A percentile compares a stretch with the other conserved stretches of the same genome.
phyloP scores from a whole-genome alignment of 805 yeast species.

The Kurtzmaniella fragi region DNA sequence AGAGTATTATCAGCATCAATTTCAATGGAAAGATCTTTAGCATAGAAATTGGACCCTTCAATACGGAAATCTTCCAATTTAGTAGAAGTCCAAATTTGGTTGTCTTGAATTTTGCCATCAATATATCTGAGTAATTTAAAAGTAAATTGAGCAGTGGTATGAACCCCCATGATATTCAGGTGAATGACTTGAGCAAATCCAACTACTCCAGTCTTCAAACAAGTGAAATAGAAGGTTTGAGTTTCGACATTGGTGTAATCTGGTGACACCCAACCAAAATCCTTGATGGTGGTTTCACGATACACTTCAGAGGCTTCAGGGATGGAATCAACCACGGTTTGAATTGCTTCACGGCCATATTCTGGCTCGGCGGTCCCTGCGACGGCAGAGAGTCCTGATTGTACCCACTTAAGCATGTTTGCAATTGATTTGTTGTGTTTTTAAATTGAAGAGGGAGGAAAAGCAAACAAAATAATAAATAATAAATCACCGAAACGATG shows the following conservation, averaged over 20 bases:
- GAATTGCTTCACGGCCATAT: constrained; percentile 89
- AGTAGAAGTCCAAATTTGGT: constrained; percentile 84
- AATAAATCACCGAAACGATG: neutral
- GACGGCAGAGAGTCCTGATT: constrained; percentile 84
- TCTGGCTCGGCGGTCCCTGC: constrained; percentile 98
- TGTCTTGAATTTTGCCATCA: constrained; percentile 35
- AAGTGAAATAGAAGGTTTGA: constrained; percentile 81
- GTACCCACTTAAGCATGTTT: constrained; percentile 76
- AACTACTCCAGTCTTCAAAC: constrained; percentile 53
- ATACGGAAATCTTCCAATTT: constrained; percentile 72
- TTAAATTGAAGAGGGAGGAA: neutral
- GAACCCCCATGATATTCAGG: constrained; percentile 84
- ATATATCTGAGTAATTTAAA: constrained; percentile 66
- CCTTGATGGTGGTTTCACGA: constrained; percentile 56
- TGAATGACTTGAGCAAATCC: constrained; percentile 96
- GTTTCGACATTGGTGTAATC: constrained; percentile 90
- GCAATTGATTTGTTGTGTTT: neutral
- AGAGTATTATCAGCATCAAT: constrained; percentile 51
- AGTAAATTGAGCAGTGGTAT: constrained; percentile 90
- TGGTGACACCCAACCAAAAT: constrained; percentile 73
- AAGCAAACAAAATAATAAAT: neutral
- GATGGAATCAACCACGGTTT: constrained; percentile 66
- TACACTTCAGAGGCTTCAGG: constrained; percentile 38
- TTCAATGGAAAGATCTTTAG: constrained; percentile 64
- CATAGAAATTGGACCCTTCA: constrained; percentile 74